Evolutionary conservation across 345 rosid genomes (phyloP).

Genomic region (Excoecaria agallocha): DNA sequence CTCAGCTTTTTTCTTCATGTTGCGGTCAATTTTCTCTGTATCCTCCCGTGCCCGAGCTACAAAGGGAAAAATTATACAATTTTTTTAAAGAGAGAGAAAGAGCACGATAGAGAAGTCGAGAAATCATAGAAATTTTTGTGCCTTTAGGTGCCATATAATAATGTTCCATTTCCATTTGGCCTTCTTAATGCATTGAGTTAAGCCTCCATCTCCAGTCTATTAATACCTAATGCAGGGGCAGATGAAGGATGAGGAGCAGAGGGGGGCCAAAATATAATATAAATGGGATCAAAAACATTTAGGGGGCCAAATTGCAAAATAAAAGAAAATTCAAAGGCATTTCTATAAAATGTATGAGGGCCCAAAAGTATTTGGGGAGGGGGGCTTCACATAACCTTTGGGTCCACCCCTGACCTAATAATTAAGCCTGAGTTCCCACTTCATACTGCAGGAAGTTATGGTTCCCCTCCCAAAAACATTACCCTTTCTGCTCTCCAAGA

Average conservation of each 20-base stretch:
- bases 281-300: too few species aligned
- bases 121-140: not conserved
- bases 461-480: not conserved
- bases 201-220: not conserved
- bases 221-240: not conserved
- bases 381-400: too few species aligned
- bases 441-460: not conserved
- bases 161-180: not conserved
- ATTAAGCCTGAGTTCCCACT: not conserved
- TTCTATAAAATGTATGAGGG: too few species aligned
- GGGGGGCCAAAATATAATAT: too few species aligned
- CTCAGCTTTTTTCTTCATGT: constrained; percentile 82
- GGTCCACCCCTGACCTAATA: too few species aligned
- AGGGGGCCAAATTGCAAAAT: too few species aligned
- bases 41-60: constrained; percentile 95
- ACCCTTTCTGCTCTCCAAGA: not conserved
- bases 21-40: constrained; percentile 85
- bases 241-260: too few species aligned
- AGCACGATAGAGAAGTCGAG: not conserved
- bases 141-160: too few species aligned
- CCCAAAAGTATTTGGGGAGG: too few species aligned
- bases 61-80: constrained; percentile 4
- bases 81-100: not conserved
- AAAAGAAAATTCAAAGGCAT: too few species aligned
- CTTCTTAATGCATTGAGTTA: not conserved